Conservation (phyloP, 139 green algal genomes). For the Auxenochlorella pyrenoidosa region DNA sequence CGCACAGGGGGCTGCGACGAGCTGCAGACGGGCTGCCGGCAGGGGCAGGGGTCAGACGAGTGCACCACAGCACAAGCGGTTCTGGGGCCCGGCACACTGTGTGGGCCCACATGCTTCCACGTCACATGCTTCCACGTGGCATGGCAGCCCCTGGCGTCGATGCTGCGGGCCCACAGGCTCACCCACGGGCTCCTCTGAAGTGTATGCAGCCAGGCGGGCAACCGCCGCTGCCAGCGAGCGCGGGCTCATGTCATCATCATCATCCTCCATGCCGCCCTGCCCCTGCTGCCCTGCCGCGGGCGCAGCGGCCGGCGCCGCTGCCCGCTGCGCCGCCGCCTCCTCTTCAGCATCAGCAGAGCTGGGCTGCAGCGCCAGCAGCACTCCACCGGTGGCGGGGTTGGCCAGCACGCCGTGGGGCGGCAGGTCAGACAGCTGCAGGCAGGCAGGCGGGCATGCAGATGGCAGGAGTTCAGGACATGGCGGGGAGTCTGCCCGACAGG, state of each 20-base stretch:
- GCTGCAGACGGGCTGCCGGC: too few relatives aligned
- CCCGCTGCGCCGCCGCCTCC: constrained; percentile 17
- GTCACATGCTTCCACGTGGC: background rate
- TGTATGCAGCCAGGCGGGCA: constrained; percentile 69
- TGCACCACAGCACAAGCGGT: too few relatives aligned
- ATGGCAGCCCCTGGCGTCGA: too few relatives aligned
- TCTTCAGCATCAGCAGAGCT: background rate
- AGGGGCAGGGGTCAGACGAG: too few relatives aligned
- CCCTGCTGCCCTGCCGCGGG: background rate
- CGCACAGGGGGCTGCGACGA: too few relatives aligned
- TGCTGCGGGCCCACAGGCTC: background rate
- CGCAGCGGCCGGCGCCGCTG: background rate
- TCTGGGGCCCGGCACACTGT: too few relatives aligned
- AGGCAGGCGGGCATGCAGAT: background rate
- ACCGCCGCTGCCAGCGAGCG: constrained; percentile 67
- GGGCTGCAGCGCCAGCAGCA: constrained; percentile 58
- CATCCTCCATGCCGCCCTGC: background rate
- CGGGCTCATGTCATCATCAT: constrained; percentile 66
- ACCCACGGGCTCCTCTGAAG: constrained; percentile 48
- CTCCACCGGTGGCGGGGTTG: constrained; percentile 3
- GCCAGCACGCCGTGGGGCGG: constrained; percentile 49
- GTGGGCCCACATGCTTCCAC: too few relatives aligned
- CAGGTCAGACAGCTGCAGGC: constrained; percentile 40
- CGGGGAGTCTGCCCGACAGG: too few relatives aligned
- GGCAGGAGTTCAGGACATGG: background rate